Evolutionary conservation across 495 filamentous ascomycete species (phyloP).

Genomic region (Xylaria sp.): DNA sequence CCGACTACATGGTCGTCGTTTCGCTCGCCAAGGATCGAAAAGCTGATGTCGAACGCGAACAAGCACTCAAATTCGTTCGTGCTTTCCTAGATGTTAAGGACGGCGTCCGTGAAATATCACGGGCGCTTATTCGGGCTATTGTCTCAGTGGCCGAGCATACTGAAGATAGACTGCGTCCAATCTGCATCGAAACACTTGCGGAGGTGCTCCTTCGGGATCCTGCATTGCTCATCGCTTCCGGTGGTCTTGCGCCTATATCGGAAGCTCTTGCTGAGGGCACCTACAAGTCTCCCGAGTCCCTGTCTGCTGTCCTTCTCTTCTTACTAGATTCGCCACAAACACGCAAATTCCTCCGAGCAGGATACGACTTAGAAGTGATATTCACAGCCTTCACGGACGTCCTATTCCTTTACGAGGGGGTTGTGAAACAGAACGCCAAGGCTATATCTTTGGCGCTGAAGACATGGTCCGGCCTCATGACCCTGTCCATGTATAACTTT

Average conservation of each 20-base stretch:
- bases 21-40: slow-evolving; percentile 95
- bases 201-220: slow-evolving; percentile 91
- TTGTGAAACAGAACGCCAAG: slow-evolving; percentile 82
- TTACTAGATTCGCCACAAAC: slow-evolving; percentile 84
- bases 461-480: slow-evolving; percentile 91
- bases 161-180: slow-evolving; percentile 80
- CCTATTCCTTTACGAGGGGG: slow-evolving; percentile 71
- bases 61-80: slow-evolving; percentile 94
- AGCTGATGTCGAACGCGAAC: slow-evolving; percentile 93
- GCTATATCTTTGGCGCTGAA: slow-evolving; percentile 87
- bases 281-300: slow-evolving; percentile 87
- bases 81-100: slow-evolving; percentile 96
- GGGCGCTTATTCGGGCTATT: slow-evolving; percentile 83
- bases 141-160: slow-evolving; percentile 87
- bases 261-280: slow-evolving; percentile 89
- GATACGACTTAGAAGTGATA: slow-evolving; percentile 78
- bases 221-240: slow-evolving; percentile 74
- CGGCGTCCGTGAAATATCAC: slow-evolving; percentile 86
- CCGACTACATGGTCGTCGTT: slow-evolving; percentile 87
- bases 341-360: slow-evolving; percentile 79
- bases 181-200: slow-evolving; percentile 89
- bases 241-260: slow-evolving; percentile 80
- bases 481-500: slow-evolving; percentile 83
- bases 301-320: slow-evolving; percentile 84
- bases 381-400: slow-evolving; percentile 91